phyloP scores from a whole-genome alignment of 1,139 yeast species.

The Sugiyamaella novakii region DNA sequence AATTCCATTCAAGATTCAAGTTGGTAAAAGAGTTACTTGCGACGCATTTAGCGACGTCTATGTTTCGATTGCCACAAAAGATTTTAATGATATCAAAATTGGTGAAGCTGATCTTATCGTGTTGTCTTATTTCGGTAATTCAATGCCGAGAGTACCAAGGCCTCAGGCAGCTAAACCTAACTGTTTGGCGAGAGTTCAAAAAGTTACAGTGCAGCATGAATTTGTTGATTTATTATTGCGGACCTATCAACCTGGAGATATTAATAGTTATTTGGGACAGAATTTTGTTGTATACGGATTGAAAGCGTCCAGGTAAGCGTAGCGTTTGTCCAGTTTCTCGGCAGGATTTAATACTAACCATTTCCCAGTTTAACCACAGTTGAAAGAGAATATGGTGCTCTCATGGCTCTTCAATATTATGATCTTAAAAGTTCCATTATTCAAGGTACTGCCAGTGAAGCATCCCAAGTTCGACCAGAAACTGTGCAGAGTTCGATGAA shows the following conservation, averaged over 20 bases:
- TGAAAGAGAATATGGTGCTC: slow-evolving; percentile 88
- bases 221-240: slow-evolving; percentile 74
- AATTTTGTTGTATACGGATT: slow-evolving; percentile 65
- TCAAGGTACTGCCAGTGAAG: slow-evolving; percentile 60
- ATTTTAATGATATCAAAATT: slow-evolving; percentile 55
- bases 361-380: slow-evolving; percentile 66
- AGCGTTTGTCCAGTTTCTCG: background rate
- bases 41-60: slow-evolving; percentile 89
- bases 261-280: slow-evolving; percentile 63
- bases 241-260: slow-evolving; percentile 53
- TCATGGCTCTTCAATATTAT: slow-evolving; percentile 79
- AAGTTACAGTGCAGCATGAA: slow-evolving; percentile 58
- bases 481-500: slow-evolving; percentile 43
- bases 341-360: slow-evolving; percentile 6
- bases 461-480: slow-evolving; percentile 47
- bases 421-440: slow-evolving; percentile 68
- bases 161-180: slow-evolving; percentile 39
- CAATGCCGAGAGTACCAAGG: slow-evolving; percentile 35
- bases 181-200: slow-evolving; percentile 78
- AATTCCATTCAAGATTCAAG: slow-evolving; percentile 63
- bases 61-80: slow-evolving; percentile 64
- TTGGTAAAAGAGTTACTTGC: slow-evolving; percentile 80
- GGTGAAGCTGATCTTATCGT: slow-evolving; percentile 81
- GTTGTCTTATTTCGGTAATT: slow-evolving; percentile 49
- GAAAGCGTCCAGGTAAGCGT: slow-evolving; percentile 62